These are phyloP conservation scores for Dendrothele bispora DNA, from an alignment of 768 basidiomycete species.

Conservation along the genomic window DNA sequence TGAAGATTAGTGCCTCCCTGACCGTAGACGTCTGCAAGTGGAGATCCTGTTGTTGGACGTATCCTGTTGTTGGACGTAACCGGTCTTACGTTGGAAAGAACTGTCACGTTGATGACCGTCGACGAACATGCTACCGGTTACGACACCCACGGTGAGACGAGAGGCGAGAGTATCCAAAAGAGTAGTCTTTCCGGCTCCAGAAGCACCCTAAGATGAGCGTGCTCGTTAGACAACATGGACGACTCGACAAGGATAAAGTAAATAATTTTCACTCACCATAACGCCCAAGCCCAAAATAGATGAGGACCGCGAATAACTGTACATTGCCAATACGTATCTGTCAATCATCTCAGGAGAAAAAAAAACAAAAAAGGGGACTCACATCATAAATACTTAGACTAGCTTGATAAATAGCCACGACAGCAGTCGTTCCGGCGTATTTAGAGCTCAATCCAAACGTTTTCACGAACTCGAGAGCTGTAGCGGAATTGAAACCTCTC, in stretches of 20 bases:
- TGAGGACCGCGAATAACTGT: too few relatives aligned
- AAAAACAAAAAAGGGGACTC: constrained; percentile 1
- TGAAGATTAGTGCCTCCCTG: constrained; percentile 45
- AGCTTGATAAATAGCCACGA: constrained; percentile 47
- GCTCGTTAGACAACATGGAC: too few relatives aligned
- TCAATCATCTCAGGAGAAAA: background rate
- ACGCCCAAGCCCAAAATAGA: too few relatives aligned
- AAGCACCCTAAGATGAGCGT: constrained; percentile 13
- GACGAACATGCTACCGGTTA: constrained; percentile 46
- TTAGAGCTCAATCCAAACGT: constrained; percentile 41
- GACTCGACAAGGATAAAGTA: too few relatives aligned
- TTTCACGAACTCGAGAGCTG: constrained; percentile 46
- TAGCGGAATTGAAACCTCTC: constrained; percentile 24
- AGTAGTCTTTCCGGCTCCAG: constrained; percentile 33
- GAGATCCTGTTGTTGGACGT: too few relatives aligned
- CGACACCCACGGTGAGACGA: constrained; percentile 48
- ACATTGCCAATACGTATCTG: too few relatives aligned
- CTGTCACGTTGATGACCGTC: constrained; percentile 32
- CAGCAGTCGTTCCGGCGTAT: constrained; percentile 36
- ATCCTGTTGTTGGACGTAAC: constrained; percentile 51
- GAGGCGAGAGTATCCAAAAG: constrained; percentile 44
- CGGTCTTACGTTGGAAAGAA: constrained; percentile 43
- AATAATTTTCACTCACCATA: too few relatives aligned
- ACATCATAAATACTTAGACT: constrained; percentile 40
- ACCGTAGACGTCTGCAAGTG: constrained; percentile 54